Evolutionary conservation across 345 rosid species (phyloP).

Genomic region (Mallotus nudiflorus): DNA sequence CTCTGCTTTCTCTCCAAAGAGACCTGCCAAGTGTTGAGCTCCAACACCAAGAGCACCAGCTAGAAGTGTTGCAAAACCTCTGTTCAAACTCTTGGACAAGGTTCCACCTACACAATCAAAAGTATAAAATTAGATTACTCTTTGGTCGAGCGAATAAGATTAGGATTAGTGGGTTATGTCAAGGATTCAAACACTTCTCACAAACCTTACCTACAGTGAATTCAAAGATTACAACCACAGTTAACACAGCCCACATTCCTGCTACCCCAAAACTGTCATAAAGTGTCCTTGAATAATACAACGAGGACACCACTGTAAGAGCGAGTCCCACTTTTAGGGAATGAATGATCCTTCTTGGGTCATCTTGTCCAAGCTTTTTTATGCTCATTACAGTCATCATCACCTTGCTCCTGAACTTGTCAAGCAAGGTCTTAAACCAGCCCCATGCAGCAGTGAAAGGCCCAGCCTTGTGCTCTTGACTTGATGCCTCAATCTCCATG

Average conservation of each 20-base stretch:
- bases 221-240: constrained; percentile 31
- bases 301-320: constrained; percentile 17
- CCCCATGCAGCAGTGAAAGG: constrained; percentile 26
- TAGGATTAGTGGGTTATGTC: no score
- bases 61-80: constrained; percentile 27
- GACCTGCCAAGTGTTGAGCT: constrained; percentile 26
- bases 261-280: constrained; percentile 31
- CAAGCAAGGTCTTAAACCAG: constrained; percentile 32
- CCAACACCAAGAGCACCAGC: constrained; percentile 31
- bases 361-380: constrained; percentile 47
- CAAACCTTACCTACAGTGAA: constrained; percentile 36
- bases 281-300: constrained; percentile 29
- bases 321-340: constrained; percentile 34
- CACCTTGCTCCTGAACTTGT: constrained; percentile 30
- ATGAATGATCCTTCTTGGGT: constrained; percentile 30
- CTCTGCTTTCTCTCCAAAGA: constrained; percentile 23
- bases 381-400: constrained; percentile 27
- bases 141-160: no score
- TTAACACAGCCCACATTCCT: constrained; percentile 37
- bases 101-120: constrained; percentile 26
- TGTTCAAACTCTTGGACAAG: constrained; percentile 22
- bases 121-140: background rate
- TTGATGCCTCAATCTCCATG: constrained; percentile 42
- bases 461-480: constrained; percentile 32
- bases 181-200: no score